Conservation (phyloP, 495 filamentous ascomycete genomes). For the Penicillium tannophilum region DNA sequence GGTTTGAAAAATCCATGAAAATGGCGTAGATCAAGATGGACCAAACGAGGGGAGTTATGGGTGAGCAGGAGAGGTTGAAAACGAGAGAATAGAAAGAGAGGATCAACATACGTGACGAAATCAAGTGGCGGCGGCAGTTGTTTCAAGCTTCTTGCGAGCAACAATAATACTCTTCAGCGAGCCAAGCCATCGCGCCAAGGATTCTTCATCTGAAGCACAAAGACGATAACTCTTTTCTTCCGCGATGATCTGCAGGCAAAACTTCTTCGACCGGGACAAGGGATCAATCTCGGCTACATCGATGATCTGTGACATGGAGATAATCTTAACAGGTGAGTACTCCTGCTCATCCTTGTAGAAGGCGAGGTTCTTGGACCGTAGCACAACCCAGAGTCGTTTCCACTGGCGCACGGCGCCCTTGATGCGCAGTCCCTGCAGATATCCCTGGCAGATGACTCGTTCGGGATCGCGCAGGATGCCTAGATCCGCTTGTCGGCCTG, state of each 20-base stretch:
- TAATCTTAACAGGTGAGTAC: conserved; percentile 82
- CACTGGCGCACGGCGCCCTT: conserved; percentile 89
- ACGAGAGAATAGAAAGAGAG: neutral
- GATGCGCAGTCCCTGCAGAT: conserved; percentile 81
- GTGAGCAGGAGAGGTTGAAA: neutral
- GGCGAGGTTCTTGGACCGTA: conserved; percentile 83
- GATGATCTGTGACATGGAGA: conserved; percentile 78
- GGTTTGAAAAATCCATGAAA: neutral
- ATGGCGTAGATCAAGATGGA: too few species aligned
- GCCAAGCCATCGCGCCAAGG: conserved; percentile 80
- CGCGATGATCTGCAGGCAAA: conserved; percentile 91
- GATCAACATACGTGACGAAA: neutral
- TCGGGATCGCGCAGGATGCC: conserved; percentile 63
- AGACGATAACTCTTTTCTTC: conserved; percentile 93
- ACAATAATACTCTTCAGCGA: conserved; percentile 83
- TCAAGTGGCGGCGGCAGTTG: conserved; percentile 12
- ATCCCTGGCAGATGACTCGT: conserved; percentile 88
- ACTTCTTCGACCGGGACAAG: conserved; percentile 76
- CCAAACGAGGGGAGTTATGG: neutral
- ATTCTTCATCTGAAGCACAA: conserved; percentile 79
- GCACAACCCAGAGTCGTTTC: conserved; percentile 91
- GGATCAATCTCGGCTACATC: conserved; percentile 93
- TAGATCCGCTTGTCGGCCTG: conserved; percentile 57
- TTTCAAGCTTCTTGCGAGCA: conserved; percentile 54
- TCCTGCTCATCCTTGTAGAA: conserved; percentile 95